Evolutionary conservation across 345 rosid genomes (phyloP).

Genomic region (Raphanus raphanistrum): DNA sequence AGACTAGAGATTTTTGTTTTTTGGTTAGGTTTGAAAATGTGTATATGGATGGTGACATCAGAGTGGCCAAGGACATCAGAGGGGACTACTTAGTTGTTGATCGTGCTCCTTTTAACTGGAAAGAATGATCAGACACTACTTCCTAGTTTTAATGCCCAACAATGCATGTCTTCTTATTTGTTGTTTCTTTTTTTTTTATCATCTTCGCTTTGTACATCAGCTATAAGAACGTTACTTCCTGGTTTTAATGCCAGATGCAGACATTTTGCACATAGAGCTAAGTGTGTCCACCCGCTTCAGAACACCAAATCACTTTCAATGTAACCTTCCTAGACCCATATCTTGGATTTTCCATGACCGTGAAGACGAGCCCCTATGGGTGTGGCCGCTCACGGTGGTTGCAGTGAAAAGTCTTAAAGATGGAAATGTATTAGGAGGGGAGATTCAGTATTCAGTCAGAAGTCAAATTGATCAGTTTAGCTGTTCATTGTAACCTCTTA

Average conservation of each 20-base stretch:
- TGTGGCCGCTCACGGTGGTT: slow-evolving; percentile 28
- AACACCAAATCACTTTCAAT: slow-evolving; percentile 82
- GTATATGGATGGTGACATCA: slow-evolving; percentile 64
- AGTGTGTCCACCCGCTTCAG: slow-evolving; percentile 22
- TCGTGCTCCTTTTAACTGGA: slow-evolving; percentile 63
- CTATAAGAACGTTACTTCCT: not conserved
- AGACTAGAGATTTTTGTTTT: slow-evolving; percentile 1
- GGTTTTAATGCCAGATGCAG: not conserved
- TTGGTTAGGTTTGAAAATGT: slow-evolving; percentile 61
- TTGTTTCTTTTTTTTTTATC: not conserved
- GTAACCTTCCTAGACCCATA: slow-evolving; percentile 78
- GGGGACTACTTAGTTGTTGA: slow-evolving; percentile 73
- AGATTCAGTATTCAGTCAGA: slow-evolving; percentile 47
- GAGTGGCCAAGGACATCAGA: slow-evolving; percentile 79
- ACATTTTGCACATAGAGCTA: not conserved
- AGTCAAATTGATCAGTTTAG: slow-evolving; percentile 44
- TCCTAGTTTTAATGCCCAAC: too few species aligned
- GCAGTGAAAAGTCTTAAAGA: slow-evolving; percentile 47
- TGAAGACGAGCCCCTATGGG: slow-evolving; percentile 98
- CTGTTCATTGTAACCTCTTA: too few species aligned
- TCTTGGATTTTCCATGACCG: slow-evolving; percentile 95
- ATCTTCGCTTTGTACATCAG: not conserved
- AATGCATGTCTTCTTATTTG: not conserved
- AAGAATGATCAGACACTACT: slow-evolving; percentile 43
- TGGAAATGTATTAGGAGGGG: slow-evolving; percentile 43